phyloP scores from a whole-genome alignment of 345 rosid genomes.

The Eutrema heterophyllum region DNA sequence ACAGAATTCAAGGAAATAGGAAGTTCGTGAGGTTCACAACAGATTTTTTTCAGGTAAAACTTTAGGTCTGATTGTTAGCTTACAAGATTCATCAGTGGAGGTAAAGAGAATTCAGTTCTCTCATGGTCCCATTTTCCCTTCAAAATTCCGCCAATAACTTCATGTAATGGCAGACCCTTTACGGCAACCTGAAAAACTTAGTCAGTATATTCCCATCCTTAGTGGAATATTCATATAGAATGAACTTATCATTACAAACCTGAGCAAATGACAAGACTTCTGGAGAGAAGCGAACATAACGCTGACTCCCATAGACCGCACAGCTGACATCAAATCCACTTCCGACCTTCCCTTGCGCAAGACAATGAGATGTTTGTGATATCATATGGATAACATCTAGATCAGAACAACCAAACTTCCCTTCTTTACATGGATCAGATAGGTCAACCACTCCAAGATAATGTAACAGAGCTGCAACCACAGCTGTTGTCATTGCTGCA shows the following conservation, averaged over 20 bases:
- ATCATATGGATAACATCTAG: slow-evolving; percentile 79
- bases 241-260: slow-evolving; percentile 39
- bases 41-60: background rate
- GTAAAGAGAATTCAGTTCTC: slow-evolving; percentile 81
- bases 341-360: slow-evolving; percentile 98
- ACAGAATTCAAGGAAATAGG: background rate
- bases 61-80: slow-evolving; percentile 22
- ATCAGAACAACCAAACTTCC: slow-evolving; percentile 36
- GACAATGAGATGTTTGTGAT: slow-evolving; percentile 93
- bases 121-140: slow-evolving; percentile 85
- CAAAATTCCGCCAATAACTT: slow-evolving; percentile 52
- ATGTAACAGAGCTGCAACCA: slow-evolving; percentile 84
- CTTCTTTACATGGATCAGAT: slow-evolving; percentile 40
- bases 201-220: slow-evolving; percentile 14
- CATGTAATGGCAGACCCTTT: slow-evolving; percentile 50
- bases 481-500: slow-evolving; percentile 98
- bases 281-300: slow-evolving; percentile 92
- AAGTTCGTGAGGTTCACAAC: slow-evolving; percentile 10
- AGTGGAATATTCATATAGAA: background rate
- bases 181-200: slow-evolving; percentile 45
- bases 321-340: slow-evolving; percentile 99
- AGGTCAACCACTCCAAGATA: slow-evolving; percentile 82
- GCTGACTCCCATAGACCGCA: slow-evolving; percentile 96
- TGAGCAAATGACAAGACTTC: slow-evolving; percentile 79
- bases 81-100: slow-evolving; percentile 88